Evolutionary conservation across 345 rosid species (phyloP).

Genomic region (Eucalyptus shirleyi): DNA sequence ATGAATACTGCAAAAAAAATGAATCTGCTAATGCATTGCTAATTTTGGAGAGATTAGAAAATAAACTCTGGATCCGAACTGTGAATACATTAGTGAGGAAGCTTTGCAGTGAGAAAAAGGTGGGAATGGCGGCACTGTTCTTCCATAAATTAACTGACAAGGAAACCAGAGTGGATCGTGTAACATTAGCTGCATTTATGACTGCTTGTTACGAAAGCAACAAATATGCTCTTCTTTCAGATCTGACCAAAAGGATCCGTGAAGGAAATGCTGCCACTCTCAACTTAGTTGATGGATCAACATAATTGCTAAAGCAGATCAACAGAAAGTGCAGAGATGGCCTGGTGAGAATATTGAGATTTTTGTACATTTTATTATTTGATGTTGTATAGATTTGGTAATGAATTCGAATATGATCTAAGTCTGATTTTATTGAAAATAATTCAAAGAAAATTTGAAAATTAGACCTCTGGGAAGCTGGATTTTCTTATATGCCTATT

Average conservation of each 20-base stretch:
- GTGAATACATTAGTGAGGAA: conserved; percentile 69
- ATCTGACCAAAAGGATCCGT: conserved; percentile 46
- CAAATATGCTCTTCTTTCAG: conserved; percentile 60
- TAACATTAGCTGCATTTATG: conserved; percentile 56
- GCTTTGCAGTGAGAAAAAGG: conserved; percentile 76
- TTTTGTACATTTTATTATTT: background rate
- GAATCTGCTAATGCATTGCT: conserved; percentile 79
- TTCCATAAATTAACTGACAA: conserved; percentile 52
- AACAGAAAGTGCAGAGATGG: background rate
- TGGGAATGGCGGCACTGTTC: conserved; percentile 74
- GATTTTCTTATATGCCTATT: background rate
- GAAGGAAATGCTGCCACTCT: background rate
- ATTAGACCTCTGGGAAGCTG: background rate
- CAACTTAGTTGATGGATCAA: background rate
- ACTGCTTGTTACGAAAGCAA: conserved; percentile 73
- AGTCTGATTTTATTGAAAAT: background rate
- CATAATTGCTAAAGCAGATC: background rate
- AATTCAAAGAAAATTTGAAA: background rate
- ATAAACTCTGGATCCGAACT: conserved; percentile 66
- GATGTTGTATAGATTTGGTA: background rate
- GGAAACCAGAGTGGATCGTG: conserved; percentile 41
- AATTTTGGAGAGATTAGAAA: conserved; percentile 66
- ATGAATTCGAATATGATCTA: background rate
- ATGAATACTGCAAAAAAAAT: conserved; percentile 68
- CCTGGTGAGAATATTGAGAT: background rate